Conservation (phyloP, 257 asterid genomes). For the Salvia miltiorrhiza region DNA sequence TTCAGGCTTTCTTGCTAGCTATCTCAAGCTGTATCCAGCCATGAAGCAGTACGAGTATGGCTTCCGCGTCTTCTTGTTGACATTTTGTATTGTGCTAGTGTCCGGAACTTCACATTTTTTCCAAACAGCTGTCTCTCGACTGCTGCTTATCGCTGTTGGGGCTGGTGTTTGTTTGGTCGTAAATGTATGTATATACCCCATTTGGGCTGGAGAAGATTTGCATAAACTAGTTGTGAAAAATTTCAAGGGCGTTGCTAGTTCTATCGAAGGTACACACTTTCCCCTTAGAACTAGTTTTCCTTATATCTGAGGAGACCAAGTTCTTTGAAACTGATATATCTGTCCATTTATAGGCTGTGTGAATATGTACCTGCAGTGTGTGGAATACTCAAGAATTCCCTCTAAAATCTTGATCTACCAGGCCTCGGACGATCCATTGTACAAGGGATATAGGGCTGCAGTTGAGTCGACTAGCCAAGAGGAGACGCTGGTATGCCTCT, state of each 20-base stretch:
- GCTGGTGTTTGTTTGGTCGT: constrained; percentile 69
- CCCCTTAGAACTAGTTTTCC: not conserved
- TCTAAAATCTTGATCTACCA: constrained; percentile 80
- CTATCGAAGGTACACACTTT: constrained; percentile 63
- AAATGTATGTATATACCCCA: constrained; percentile 69
- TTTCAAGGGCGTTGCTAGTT: constrained; percentile 71
- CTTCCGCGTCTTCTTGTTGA: constrained; percentile 81
- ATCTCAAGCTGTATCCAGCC: constrained; percentile 70
- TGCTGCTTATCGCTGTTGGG: constrained; percentile 74
- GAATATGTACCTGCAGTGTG: constrained; percentile 52
- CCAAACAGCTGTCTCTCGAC: constrained; percentile 66
- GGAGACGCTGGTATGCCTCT: constrained; percentile 63
- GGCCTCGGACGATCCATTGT: constrained; percentile 88
- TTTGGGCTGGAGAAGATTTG: constrained; percentile 97
- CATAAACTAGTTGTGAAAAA: constrained; percentile 81
- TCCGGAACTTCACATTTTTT: constrained; percentile 66
- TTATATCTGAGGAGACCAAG: not conserved
- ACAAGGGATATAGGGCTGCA: constrained; percentile 84
- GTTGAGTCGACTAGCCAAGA: constrained; percentile 92
- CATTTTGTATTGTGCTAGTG: constrained; percentile 74
- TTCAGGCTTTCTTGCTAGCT: constrained; percentile 63
- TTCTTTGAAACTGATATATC: constrained; percentile 9
- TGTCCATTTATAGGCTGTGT: constrained; percentile 49
- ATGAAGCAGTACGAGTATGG: constrained; percentile 94
- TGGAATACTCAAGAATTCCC: constrained; percentile 71